Conservation (phyloP, 805 yeast species). For the Starmerella gropengiesseri region DNA sequence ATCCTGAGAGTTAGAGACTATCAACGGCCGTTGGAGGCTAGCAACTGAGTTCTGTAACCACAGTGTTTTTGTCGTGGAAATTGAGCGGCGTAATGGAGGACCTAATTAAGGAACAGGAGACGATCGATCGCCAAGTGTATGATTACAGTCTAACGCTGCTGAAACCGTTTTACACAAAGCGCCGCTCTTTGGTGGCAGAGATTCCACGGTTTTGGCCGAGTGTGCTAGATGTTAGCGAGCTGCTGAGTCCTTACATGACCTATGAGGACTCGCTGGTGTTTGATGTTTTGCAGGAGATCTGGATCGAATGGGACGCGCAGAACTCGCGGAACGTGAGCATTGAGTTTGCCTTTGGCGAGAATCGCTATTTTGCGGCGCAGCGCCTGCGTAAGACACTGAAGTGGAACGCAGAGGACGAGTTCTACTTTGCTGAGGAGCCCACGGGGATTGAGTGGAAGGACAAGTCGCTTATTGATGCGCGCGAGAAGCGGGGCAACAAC, state of each 20-base stretch:
- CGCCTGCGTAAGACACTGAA: constrained; percentile 49
- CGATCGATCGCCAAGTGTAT: constrained; percentile 18
- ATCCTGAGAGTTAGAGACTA: too few relatives aligned
- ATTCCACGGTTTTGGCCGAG: constrained; percentile 79
- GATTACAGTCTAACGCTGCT: constrained; percentile 31
- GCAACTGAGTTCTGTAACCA: too few relatives aligned
- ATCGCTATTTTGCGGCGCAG: constrained; percentile 44
- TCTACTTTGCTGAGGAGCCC: constrained; percentile 34
- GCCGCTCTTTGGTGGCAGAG: constrained; percentile 42
- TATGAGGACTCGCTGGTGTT: constrained; percentile 67
- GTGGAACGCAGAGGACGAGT: constrained; percentile 14
- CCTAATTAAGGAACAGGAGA: constrained; percentile 18
- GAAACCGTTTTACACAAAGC: constrained; percentile 44
- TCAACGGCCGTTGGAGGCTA: too few relatives aligned
- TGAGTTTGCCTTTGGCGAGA: constrained; percentile 45
- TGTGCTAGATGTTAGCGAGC: constrained; percentile 72
- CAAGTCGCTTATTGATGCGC: constrained; percentile 45
- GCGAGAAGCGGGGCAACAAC: constrained; percentile 33
- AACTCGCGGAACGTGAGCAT: constrained; percentile 50
- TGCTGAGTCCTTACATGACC: constrained; percentile 59
- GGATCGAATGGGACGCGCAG: constrained; percentile 37
- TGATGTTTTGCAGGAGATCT: constrained; percentile 54
- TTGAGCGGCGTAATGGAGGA: background rate
- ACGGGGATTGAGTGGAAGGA: constrained; percentile 60
- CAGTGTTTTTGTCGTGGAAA: background rate